Percentiles rank a stretch among this genome's conserved stretches.
phyloP scores from a whole-genome alignment of 1,284 basidiomycete species.

The Boletus austroedulis region DNA sequence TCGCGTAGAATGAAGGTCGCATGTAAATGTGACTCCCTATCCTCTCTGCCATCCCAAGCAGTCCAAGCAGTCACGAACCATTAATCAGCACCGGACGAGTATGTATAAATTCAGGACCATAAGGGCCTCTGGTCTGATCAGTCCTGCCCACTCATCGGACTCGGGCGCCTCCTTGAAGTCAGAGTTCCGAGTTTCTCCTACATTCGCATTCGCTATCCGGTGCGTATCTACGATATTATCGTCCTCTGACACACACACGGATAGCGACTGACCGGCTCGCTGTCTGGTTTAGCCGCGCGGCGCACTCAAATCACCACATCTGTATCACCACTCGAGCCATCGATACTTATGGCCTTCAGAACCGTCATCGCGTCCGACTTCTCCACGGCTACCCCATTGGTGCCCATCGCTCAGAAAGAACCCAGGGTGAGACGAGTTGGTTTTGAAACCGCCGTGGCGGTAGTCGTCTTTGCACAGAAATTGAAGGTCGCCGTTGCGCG shows the following conservation, averaged over 20 bases:
- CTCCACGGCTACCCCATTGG: not conserved
- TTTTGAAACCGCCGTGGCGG: slow-evolving; percentile 27
- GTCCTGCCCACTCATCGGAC: not conserved
- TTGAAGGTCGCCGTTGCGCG: slow-evolving; percentile 25
- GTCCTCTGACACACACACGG: not conserved
- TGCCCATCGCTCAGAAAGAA: not conserved
- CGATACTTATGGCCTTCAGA: not conserved
- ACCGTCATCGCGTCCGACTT: not conserved
- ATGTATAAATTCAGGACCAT: slow-evolving; percentile 18
- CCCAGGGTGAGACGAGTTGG: slow-evolving; percentile 14
- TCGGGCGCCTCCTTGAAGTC: not conserved
- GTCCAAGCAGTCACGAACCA: not conserved
- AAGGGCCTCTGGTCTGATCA: not conserved
- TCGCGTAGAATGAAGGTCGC: not conserved
- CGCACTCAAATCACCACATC: not conserved
- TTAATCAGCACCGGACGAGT: not conserved
- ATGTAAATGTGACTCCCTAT: too few relatives aligned
- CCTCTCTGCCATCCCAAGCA: too few relatives aligned
- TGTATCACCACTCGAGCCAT: not conserved
- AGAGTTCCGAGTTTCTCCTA: not conserved
- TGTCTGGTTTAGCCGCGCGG: not conserved
- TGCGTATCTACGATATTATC: slow-evolving; percentile 6
- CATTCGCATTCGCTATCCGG: not conserved
- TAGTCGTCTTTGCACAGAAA: slow-evolving; percentile 23
- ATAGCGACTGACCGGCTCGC: slow-evolving; percentile 9